Evolutionary conservation across 2,329 filamentous ascomycete genomes (phyloP).

Genomic region (Colletotrichum paranaense): DNA sequence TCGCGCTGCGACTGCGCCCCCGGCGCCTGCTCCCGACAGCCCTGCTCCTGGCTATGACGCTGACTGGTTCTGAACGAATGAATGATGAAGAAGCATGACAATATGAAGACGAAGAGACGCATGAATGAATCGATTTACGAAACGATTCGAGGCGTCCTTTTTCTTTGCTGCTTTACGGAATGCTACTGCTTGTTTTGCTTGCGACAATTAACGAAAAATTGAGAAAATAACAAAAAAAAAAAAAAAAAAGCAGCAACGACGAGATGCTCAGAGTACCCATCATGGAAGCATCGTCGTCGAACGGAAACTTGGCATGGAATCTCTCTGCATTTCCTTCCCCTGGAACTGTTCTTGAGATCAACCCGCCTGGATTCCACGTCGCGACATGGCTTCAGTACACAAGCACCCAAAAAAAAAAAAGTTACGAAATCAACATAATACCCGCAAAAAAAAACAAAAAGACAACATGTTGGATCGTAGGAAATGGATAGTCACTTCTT

Average conservation of each 20-base stretch:
- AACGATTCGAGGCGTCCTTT: neutral
- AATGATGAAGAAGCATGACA: neutral
- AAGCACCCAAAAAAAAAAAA: neutral
- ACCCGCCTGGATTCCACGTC: no score
- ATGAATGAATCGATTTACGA: neutral
- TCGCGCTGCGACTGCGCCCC: constrained; percentile 24
- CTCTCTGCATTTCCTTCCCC: neutral
- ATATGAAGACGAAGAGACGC: neutral
- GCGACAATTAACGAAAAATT: no score
- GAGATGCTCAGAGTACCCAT: neutral
- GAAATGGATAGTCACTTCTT: neutral
- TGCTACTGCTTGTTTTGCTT: neutral
- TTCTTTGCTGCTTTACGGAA: no score
- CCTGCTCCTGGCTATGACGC: constrained; percentile 29
- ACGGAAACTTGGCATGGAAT: neutral
- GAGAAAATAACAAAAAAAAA: neutral
- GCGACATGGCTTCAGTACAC: neutral
- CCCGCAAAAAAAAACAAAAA: neutral
- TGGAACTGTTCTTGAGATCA: neutral
- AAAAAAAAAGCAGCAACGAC: neutral
- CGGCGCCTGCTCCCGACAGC: constrained; percentile 13
- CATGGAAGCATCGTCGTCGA: neutral
- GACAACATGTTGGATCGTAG: neutral
- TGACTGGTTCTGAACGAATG: constrained; percentile 24
- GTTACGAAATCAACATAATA: neutral